Base-by-base conservation (phyloP, 352 stramenopile species). In the Pythium sukuiense region DNA sequence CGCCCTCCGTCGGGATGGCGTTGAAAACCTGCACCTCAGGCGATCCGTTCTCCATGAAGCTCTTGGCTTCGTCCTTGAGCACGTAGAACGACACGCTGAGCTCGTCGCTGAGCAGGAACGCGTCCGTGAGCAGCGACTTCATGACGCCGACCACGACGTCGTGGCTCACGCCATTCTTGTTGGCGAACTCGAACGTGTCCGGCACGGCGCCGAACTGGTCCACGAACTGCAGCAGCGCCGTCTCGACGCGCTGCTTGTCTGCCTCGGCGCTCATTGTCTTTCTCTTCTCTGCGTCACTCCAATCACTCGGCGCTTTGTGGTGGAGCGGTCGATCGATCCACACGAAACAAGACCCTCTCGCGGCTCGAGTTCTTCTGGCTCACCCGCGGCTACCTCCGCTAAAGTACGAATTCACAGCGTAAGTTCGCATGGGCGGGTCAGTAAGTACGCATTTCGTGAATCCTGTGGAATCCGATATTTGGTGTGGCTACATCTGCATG, bases 51-150 rank as follows among this genome's bases (percentile, higher is more conserved):
- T 50, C 64, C 32, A 96, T 30, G 55, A 95, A 92, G 18, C 65
- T 70, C 61, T 90, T 77, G 58, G 89, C 97, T 67, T 99, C 96
- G 50, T 93, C 83, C 27, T 93, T 97, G 32, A 99, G 85, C 55
- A 93, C 81, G 79, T 96, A 99, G 77, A 98, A 99, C 46, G 87
- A 96, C 30, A 87, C 88, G 20, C 79, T 79, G 49, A 85, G 65
- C 72, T 96, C 86, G 37, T 87, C 67, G 39, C 88, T 89, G 24
- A 73, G 68, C 32, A 99, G 87, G 67, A 97, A 98, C 32, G 85
- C 83, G 74, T 99, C 97, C 35, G 81, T 89, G 37, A 96, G 78
- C 53, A 99, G 85, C 61, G 90, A 98, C 81, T 99, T 99, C 78
- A 98, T 94, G 37, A 97, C 85, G 55, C 97, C 97, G 57, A 99